Percentiles rank a stretch among this genome's conserved stretches.
Conservation (phyloP, 1,139 yeast genomes). For the Nakaseomyces glabratus region DNA sequence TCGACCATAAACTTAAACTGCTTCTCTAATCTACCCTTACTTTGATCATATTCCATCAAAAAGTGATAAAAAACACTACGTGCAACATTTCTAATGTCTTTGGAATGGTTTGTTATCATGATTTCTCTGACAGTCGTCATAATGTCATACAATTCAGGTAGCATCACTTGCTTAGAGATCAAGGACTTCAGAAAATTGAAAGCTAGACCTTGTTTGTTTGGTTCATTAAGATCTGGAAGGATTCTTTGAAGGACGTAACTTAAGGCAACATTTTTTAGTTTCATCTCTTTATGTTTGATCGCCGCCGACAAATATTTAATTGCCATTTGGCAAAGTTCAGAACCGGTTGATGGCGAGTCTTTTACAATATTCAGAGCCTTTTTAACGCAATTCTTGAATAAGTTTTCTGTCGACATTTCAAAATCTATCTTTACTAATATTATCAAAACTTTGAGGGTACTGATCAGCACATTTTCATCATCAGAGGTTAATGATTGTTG, state of each 20-base stretch:
- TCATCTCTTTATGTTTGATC: constrained; percentile 59
- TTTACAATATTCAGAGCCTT: constrained; percentile 59
- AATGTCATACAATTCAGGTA: constrained; percentile 85
- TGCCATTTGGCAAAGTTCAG: constrained; percentile 76
- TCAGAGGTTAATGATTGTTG: constrained; percentile 51
- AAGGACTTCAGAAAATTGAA: constrained; percentile 74
- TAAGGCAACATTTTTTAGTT: constrained; percentile 61
- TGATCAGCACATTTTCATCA: constrained; percentile 65
- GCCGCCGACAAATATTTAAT: constrained; percentile 67
- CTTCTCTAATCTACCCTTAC: constrained; percentile 73
- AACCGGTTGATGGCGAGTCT: constrained; percentile 68
- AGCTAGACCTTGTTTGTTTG: constrained; percentile 80
- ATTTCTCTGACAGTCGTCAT: constrained; percentile 75
- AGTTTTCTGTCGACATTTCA: constrained; percentile 43
- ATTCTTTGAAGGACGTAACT: constrained; percentile 69
- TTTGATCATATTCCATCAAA: constrained; percentile 90
- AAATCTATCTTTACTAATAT: constrained; percentile 56
- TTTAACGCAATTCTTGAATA: constrained; percentile 52
- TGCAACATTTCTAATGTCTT: constrained; percentile 77
- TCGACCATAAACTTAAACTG: constrained; percentile 77
- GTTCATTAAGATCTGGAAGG: constrained; percentile 85
- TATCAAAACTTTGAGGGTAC: constrained; percentile 58
- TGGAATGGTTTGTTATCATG: constrained; percentile 84
- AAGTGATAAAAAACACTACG: constrained; percentile 79
- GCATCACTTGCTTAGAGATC: constrained; percentile 58